Evolutionary conservation across 495 filamentous ascomycete species (phyloP).

Genomic region (Letharia columbiana): DNA sequence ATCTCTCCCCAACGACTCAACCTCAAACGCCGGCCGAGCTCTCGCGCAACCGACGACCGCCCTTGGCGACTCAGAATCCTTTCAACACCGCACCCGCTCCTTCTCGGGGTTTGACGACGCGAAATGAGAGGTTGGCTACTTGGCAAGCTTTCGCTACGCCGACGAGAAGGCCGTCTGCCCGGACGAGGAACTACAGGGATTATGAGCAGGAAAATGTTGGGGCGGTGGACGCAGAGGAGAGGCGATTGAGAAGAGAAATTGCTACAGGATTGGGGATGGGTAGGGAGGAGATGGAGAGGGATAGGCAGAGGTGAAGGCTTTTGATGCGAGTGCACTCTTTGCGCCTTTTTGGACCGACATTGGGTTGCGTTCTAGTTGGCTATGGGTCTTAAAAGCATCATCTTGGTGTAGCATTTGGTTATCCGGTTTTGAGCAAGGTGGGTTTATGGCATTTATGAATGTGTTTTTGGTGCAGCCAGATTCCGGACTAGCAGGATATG

Average conservation of each 20-base stretch:
- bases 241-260: constrained; percentile 16
- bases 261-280: constrained; percentile 6
- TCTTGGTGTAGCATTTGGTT: not conserved
- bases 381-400: constrained; percentile 9
- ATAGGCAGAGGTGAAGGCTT: not conserved
- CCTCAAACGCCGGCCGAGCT: constrained; percentile 49
- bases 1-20: constrained; percentile 40
- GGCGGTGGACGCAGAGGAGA: constrained; percentile 16
- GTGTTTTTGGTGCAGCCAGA: not conserved
- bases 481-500: not conserved
- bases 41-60: constrained; percentile 24
- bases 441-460: not conserved
- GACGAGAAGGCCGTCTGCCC: constrained; percentile 3
- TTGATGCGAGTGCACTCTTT: not conserved
- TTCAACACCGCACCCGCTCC: constrained; percentile 20
- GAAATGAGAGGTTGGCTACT: not conserved
- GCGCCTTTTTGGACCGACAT: not conserved
- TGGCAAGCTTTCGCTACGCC: constrained; percentile 13
- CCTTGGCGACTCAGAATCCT: constrained; percentile 10
- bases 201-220: constrained; percentile 19
- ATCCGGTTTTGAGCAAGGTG: not conserved
- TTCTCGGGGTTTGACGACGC: not conserved
- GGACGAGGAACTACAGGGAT: not conserved
- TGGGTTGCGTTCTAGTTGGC: not conserved
- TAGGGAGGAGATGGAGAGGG: constrained; percentile 11